Base-by-base conservation (phyloP, 371 early-diverging fungal species). In the Apophysomyces variabilis region DNA sequence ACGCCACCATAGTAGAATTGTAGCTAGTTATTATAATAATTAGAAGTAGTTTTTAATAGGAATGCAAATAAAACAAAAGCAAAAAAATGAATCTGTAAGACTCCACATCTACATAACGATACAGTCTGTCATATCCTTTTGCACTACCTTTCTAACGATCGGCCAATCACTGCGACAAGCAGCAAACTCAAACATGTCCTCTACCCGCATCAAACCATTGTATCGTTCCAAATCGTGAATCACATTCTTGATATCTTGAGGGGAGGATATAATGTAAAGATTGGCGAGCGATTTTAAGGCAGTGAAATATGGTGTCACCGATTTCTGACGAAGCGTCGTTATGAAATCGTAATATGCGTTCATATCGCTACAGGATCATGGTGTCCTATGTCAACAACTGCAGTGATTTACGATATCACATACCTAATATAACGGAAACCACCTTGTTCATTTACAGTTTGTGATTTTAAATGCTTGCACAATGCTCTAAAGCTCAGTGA, bases 101-200 rank as follows among this genome's bases (percentile, higher is more conserved):
- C 4, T 50, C 54, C 35, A 16, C 32, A 13, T 61, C 38, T 85
- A 90, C 88, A 88, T 90, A 64, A 90, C 74, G 46, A 64, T 71
- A 69, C 90, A 90, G 45, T 88, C 88, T 5, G 85, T 80, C 67
- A 85, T 82, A 65, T 90, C 90, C n/a, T 82, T 80, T 71, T 96
- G 96, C 16, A 98, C 94, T 32, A 87, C 87, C 66, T 90, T 87
- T 58, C 92, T 88, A 54, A 98, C 95, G 61, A 85, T 73, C 58
- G 91, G 87, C 84, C 93, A 97, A 71, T 98, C 98, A 44, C 92
- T 89, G 43, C 98, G 82, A 61, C 91, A 86, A 43, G 90, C 88
- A 56, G 96, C 90, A 73, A 97, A 91, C 73, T 98, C 98, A 65
- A 94, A 93, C 14, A 97, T 84, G 72, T 98, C 98, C 72, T 97